phyloP scores from a whole-genome alignment of 345 rosid species.

The Ricinus communis region DNA sequence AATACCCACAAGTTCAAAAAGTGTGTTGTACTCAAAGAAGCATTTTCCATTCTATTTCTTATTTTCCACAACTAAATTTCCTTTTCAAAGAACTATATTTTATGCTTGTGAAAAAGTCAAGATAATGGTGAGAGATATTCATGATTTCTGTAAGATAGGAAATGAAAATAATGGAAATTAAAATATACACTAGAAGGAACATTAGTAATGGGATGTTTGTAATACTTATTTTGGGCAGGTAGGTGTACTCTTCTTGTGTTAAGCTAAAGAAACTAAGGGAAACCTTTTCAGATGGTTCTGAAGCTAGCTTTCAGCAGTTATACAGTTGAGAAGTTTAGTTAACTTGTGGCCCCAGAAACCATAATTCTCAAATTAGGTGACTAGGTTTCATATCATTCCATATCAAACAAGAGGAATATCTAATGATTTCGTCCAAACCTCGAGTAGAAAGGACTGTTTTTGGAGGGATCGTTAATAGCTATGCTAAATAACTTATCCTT shows the following conservation, averaged over 20 bases:
- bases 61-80: slow-evolving; percentile 12
- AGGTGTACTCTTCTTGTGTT: slow-evolving; percentile 23
- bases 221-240: slow-evolving; percentile 26
- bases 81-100: slow-evolving; percentile 3
- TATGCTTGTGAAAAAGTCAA: slow-evolving; percentile 11
- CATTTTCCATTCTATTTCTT: slow-evolving; percentile 11
- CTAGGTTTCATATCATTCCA: slow-evolving; percentile 11
- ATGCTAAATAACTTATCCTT: background rate
- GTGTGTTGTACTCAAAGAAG: slow-evolving; percentile 43
- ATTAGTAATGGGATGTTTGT: slow-evolving; percentile 5
- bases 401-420: slow-evolving; percentile 1
- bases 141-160: background rate
- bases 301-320: slow-evolving; percentile 32
- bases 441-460: slow-evolving; percentile 4
- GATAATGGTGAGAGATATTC: background rate
- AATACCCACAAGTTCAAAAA: slow-evolving; percentile 34
- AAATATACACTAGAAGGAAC: background rate
- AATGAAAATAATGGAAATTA: background rate
- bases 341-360: slow-evolving; percentile 24
- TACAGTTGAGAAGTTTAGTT: slow-evolving; percentile 37
- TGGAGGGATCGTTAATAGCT: background rate
- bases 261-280: slow-evolving; percentile 26
- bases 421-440: slow-evolving; percentile 4
- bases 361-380: slow-evolving; percentile 13
- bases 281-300: slow-evolving; percentile 26